Evolutionary conservation across 2,329 filamentous ascomycete species (phyloP), one percentile per base, ranked within the genome.

Genomic region (Magnaporthiopsis incrustans): DNA sequence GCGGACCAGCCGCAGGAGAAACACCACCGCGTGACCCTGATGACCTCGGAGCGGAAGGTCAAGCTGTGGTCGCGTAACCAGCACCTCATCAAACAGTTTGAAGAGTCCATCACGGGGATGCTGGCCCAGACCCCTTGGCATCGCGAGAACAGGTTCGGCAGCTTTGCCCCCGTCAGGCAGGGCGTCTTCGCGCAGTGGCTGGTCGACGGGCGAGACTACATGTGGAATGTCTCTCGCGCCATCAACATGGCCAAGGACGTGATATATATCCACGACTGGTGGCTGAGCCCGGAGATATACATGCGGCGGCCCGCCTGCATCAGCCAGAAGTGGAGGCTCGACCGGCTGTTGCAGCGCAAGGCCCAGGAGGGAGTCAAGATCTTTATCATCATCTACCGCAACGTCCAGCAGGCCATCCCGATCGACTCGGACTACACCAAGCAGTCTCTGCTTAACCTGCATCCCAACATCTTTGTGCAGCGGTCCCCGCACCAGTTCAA

Each of bases 191-290:
- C 93, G 2, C 92, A 97, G 72, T 98, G 94, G 93, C 84, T 99
- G 11, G 94, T 99, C 0, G 95, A 99, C 76, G 95, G 91, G 22
- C 87, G 95, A 69, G 95, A 99, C 74, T 96, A 98, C 79, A 98
- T 98, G 94, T 99, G 95, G 95, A 96, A 97, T 74, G 92, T 98
- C 10, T 98, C 94, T 14, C 86, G 94, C 68, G 95, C 95, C 15
- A 96, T 99, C 71, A 95, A 92, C 73, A 97, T 97, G 87, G 95
- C 95, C 11, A 91, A 91, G 71, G 95, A 98, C 77, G 94, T 98
- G 67, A 94, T 99, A 70, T 98, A 98, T 76, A 98, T 99, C 67
- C 95, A 99, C 74, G 95, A 98, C 75, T 99, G 95, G 95, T 99
- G 95, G 95, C 79, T 70, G 57, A 97, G 91, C 70, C 95, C 95